These are phyloP conservation scores for Salix purpurea DNA, from an alignment of 345 rosid genomes.

Conservation along the genomic window DNA sequence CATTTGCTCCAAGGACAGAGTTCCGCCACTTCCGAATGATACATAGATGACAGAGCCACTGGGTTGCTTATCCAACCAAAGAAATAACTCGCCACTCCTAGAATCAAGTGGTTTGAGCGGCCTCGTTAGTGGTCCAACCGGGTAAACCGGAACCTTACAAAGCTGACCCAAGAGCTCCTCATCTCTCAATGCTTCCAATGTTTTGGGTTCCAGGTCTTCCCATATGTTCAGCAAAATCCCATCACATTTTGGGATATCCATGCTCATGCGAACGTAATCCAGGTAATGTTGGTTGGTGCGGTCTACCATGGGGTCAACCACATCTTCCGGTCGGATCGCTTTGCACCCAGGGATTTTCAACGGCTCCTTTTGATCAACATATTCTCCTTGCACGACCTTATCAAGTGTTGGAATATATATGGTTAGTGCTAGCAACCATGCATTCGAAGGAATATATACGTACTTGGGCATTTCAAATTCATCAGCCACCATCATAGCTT, in stretches of 20 bases:
- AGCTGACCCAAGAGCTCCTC: not conserved
- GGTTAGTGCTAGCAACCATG: conserved; percentile 31
- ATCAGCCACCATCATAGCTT: conserved; percentile 37
- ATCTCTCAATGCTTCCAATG: conserved; percentile 8
- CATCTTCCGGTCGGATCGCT: not conserved
- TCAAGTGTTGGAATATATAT: not conserved
- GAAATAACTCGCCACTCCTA: not conserved
- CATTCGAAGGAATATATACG: conserved; percentile 43
- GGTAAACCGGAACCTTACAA: not conserved
- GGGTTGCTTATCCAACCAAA: conserved; percentile 44
- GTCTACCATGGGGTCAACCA: not conserved
- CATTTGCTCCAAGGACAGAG: conserved; percentile 26
- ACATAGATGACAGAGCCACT: conserved; percentile 40
- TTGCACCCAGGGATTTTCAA: conserved; percentile 3
- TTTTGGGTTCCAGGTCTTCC: conserved; percentile 7
- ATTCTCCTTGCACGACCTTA: conserved; percentile 3
- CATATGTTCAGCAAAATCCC: conserved; percentile 20
- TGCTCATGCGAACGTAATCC: not conserved
- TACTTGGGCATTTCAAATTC: conserved; percentile 49
- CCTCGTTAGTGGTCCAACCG: conserved; percentile 9
- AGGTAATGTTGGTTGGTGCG: not conserved
- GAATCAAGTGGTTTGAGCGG: not conserved
- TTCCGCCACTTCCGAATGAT: conserved; percentile 46
- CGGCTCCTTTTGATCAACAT: conserved; percentile 2
- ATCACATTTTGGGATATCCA: not conserved